phyloP scores from a whole-genome alignment of 805 yeast genomes.

The Metschnikowia arizonensis region DNA sequence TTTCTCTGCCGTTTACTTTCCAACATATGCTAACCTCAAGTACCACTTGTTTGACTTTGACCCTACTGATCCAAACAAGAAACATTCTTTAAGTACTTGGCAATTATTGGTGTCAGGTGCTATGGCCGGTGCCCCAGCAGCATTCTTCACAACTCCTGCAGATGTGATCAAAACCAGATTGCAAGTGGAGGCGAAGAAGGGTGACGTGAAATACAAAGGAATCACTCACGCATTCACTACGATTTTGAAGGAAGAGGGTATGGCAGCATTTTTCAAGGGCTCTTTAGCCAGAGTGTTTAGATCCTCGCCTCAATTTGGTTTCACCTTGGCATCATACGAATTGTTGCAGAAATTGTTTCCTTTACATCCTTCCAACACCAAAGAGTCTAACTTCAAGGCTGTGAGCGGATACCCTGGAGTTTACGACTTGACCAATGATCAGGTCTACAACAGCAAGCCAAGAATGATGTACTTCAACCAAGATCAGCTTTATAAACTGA shows the following conservation, averaged over 20 bases:
- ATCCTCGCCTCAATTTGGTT: conserved; percentile 97
- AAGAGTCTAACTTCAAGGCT: conserved; percentile 41
- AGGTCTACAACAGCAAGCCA: conserved; percentile 36
- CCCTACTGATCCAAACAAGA: conserved; percentile 58
- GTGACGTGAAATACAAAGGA: conserved; percentile 74
- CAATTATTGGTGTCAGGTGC: conserved; percentile 88
- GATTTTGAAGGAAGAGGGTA: conserved; percentile 78
- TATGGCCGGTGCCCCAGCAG: conserved; percentile 96
- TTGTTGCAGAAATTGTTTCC: conserved; percentile 78
- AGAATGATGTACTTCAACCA: conserved; percentile 36
- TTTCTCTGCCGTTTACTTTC: conserved; percentile 94
- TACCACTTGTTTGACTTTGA: conserved; percentile 77
- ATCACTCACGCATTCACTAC: conserved; percentile 72
- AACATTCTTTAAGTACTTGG: conserved; percentile 66
- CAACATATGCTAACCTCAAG: conserved; percentile 91
- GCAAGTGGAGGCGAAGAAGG: conserved; percentile 75
- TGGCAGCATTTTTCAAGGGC: conserved; percentile 88
- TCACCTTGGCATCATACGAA: conserved; percentile 96
- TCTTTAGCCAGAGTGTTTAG: conserved; percentile 91
- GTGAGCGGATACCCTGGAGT: conserved; percentile 45
- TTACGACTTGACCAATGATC: conserved; percentile 38
- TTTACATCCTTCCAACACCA: conserved; percentile 48
- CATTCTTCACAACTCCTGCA: conserved; percentile 92
- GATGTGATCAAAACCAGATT: conserved; percentile 95
- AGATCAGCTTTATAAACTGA: conserved; percentile 33